These are phyloP conservation scores for Lentinula lateritia DNA, from an alignment of 768 basidiomycete genomes.

Conservation along the genomic window DNA sequence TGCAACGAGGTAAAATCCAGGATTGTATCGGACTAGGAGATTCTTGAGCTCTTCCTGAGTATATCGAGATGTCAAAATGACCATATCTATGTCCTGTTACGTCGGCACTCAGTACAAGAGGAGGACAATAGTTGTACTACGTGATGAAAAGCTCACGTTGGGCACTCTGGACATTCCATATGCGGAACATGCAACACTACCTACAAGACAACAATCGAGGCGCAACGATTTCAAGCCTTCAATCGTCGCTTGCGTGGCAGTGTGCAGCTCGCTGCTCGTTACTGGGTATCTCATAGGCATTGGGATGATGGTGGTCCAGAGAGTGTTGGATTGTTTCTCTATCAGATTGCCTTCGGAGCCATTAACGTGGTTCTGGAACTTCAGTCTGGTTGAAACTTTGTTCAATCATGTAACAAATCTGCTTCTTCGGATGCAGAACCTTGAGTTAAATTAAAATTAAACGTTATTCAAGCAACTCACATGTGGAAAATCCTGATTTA, in stretches of 20 bases:
- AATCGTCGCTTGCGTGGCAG: constrained; percentile 19
- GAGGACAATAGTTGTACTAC: not conserved
- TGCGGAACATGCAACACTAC: constrained; percentile 32
- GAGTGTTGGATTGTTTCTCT: too few relatives aligned
- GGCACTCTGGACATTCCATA: constrained; percentile 32
- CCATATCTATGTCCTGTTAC: constrained; percentile 40
- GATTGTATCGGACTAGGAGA: constrained; percentile 23
- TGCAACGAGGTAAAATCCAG: constrained; percentile 29
- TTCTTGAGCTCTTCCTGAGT: constrained; percentile 34
- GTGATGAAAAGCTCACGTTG: constrained; percentile 20
- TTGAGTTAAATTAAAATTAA: too few relatives aligned
- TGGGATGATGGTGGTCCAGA: not conserved
- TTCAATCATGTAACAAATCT: too few relatives aligned
- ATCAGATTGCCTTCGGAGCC: too few relatives aligned
- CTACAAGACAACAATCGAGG: constrained; percentile 30
- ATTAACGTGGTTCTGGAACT: too few relatives aligned
- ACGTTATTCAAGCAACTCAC: too few relatives aligned
- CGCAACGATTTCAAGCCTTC: constrained; percentile 16
- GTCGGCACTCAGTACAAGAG: not conserved
- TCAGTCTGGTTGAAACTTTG: too few relatives aligned
- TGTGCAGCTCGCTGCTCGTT: not conserved
- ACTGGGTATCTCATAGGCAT: constrained; percentile 1
- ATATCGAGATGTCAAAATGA: constrained; percentile 29
- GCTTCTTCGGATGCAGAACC: too few relatives aligned
- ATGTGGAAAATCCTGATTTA: too few relatives aligned